Evolutionary conservation across 768 basidiomycete species (phyloP).

Genomic region (Multifurca ochricompacta): DNA sequence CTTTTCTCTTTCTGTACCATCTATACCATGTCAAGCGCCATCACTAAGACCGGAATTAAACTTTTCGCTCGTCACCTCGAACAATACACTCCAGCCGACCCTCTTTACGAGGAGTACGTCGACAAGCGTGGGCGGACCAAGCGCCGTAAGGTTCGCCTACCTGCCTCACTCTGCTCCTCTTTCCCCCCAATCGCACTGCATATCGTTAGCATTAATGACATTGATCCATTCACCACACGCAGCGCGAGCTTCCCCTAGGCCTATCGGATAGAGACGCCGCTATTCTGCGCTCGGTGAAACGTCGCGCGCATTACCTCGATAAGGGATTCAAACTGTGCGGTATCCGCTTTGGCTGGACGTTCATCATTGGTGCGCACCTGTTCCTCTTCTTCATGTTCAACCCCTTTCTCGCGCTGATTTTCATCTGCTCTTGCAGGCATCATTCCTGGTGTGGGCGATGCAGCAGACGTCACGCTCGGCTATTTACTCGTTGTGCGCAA

Average conservation of each 20-base stretch:
- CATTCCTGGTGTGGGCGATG: constrained; percentile 63
- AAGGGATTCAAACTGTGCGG: constrained; percentile 78
- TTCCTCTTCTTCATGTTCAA: background rate
- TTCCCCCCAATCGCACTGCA: background rate
- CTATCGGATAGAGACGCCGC: constrained; percentile 68
- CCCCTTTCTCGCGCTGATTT: background rate
- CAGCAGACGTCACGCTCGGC: constrained; percentile 54
- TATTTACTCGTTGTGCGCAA: constrained; percentile 74
- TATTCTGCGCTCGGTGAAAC: constrained; percentile 66
- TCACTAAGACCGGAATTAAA: constrained; percentile 43
- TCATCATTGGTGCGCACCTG: constrained; percentile 47
- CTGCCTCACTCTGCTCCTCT: background rate
- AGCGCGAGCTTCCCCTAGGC: constrained; percentile 70
- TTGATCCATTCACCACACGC: background rate
- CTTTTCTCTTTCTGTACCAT: background rate
- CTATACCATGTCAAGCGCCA: constrained; percentile 21
- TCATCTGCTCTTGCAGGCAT: constrained; percentile 35
- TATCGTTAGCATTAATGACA: background rate
- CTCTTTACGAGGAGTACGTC: constrained; percentile 59
- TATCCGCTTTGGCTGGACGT: constrained; percentile 80
- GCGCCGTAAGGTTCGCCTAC: constrained; percentile 44
- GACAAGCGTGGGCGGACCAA: constrained; percentile 49
- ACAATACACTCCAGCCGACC: constrained; percentile 64
- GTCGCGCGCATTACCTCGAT: constrained; percentile 79
- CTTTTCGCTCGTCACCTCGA: constrained; percentile 60